Conservation (phyloP, 169 alveolate genomes). For the Babesia sp. region DNA sequence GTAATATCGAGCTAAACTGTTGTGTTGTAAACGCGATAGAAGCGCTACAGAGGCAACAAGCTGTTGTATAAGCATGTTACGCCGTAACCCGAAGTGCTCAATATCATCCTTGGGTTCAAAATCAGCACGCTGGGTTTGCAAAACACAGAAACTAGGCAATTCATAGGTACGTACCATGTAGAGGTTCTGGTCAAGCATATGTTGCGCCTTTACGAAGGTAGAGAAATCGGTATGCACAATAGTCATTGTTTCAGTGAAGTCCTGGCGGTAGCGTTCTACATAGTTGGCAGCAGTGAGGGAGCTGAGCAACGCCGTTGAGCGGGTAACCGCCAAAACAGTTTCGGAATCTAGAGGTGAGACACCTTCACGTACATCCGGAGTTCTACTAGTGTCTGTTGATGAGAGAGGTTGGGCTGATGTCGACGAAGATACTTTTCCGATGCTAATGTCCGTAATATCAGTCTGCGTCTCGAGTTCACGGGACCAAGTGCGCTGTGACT, state of each 20-base stretch:
- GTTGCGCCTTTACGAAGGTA: slow-evolving; percentile 36
- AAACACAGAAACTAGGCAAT: slow-evolving; percentile 51
- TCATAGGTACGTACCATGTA: slow-evolving; percentile 31
- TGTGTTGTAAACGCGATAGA: slow-evolving; percentile 54
- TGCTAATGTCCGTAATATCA: not conserved
- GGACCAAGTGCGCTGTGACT: slow-evolving; percentile 11
- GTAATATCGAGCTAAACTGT: slow-evolving; percentile 62
- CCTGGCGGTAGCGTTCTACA: slow-evolving; percentile 33
- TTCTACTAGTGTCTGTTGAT: not conserved
- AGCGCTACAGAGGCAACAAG: slow-evolving; percentile 38
- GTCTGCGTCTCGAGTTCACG: not conserved
- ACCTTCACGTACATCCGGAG: not conserved
- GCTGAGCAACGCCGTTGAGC: slow-evolving; percentile 2
- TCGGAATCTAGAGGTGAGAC: slow-evolving; percentile 10
- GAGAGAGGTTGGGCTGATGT: not conserved
- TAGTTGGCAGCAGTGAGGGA: not conserved
- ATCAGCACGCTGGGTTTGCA: slow-evolving; percentile 4
- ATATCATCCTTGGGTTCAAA: slow-evolving; percentile 16
- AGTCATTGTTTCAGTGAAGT: slow-evolving; percentile 33
- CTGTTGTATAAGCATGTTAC: slow-evolving; percentile 32
- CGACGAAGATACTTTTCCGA: not conserved
- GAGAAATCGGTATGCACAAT: slow-evolving; percentile 10
- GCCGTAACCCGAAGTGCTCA: slow-evolving; percentile 7
- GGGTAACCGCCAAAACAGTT: slow-evolving; percentile 3
- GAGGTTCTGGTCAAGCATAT: slow-evolving; percentile 58